These are phyloP conservation scores for Dimocarpus longan DNA, from an alignment of 345 rosid genomes.

Conservation along the genomic window DNA sequence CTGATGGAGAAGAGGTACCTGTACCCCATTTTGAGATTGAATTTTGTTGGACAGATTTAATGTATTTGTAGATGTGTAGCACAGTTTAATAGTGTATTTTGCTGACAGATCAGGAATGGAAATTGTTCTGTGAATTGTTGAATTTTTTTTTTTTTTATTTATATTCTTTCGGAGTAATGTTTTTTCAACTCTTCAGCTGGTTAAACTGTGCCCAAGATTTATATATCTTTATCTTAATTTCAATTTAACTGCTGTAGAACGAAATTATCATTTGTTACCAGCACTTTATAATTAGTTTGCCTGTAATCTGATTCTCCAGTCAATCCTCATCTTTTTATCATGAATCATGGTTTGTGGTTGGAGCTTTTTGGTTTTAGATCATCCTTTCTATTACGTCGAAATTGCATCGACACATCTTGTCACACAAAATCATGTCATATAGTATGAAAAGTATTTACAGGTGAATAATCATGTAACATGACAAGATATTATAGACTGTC, in stretches of 20 bases:
- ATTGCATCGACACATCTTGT: not conserved
- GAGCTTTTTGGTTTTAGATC: too few species aligned
- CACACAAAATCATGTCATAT: not conserved
- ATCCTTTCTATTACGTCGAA: too few species aligned
- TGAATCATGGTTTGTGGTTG: too few species aligned
- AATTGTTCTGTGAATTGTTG: not conserved
- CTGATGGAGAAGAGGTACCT: not conserved
- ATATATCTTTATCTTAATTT: too few species aligned
- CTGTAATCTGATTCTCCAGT: too few species aligned
- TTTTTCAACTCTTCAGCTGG: not conserved
- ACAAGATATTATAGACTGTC: too few species aligned
- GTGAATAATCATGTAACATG: too few species aligned
- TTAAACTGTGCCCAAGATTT: not conserved
- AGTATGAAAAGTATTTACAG: too few species aligned
- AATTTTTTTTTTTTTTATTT: slow-evolving; percentile 9
- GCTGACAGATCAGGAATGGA: slow-evolving; percentile 20
- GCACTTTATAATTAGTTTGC: too few species aligned
- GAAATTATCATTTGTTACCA: too few species aligned
- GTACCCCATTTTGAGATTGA: slow-evolving; percentile 7
- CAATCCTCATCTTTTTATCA: too few species aligned
- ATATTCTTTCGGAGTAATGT: not conserved
- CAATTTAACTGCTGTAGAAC: too few species aligned
- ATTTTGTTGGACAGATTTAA: slow-evolving; percentile 21
- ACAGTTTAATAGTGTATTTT: slow-evolving; percentile 31
- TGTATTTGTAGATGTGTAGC: slow-evolving; percentile 31